Evolutionary conservation across 495 filamentous ascomycete species (phyloP).

Genomic region (Parathielavia appendiculata): DNA sequence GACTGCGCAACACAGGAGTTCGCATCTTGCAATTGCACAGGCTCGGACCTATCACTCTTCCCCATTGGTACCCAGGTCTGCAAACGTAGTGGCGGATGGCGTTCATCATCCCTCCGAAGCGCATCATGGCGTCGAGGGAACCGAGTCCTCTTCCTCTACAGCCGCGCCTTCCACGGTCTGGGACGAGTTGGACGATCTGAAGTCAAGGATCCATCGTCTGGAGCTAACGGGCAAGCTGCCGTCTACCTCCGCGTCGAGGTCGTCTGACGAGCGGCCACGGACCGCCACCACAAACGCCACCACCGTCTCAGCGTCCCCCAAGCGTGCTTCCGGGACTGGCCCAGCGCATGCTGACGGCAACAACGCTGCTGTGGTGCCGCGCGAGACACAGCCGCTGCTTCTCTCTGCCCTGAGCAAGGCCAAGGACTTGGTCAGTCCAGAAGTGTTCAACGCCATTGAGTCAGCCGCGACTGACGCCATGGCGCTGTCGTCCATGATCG

Average conservation of each 20-base stretch:
- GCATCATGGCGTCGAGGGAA: constrained; percentile 49
- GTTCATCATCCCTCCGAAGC: constrained; percentile 28
- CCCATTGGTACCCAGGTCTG: constrained; percentile 48
- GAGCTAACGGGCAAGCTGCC: constrained; percentile 86
- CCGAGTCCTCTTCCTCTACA: constrained; percentile 78
- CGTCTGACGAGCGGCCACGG: constrained; percentile 72
- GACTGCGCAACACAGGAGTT: constrained; percentile 46
- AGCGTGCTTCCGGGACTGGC: constrained; percentile 51
- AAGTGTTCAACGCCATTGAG: constrained; percentile 77
- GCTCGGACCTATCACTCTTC: constrained; percentile 51
- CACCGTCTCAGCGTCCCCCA: constrained; percentile 83
- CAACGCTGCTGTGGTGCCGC: constrained; percentile 27
- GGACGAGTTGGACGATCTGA: constrained; percentile 96
- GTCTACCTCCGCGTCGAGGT: constrained; percentile 64
- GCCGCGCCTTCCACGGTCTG: constrained; percentile 89
- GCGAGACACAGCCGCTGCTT: constrained; percentile 67
- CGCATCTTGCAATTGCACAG: constrained; percentile 52
- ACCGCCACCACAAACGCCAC: constrained; percentile 94
- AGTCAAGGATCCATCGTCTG: constrained; percentile 86
- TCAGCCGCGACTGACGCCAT: constrained; percentile 76
- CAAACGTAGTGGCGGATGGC: constrained; percentile 35
- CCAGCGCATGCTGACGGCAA: constrained; percentile 30
- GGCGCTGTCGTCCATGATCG: constrained; percentile 66
- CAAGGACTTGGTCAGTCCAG: constrained; percentile 57
- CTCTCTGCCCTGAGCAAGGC: constrained; percentile 75